Base-by-base conservation (phyloP, 768 basidiomycete species). In the Chalciporus sphaerocephalus region DNA sequence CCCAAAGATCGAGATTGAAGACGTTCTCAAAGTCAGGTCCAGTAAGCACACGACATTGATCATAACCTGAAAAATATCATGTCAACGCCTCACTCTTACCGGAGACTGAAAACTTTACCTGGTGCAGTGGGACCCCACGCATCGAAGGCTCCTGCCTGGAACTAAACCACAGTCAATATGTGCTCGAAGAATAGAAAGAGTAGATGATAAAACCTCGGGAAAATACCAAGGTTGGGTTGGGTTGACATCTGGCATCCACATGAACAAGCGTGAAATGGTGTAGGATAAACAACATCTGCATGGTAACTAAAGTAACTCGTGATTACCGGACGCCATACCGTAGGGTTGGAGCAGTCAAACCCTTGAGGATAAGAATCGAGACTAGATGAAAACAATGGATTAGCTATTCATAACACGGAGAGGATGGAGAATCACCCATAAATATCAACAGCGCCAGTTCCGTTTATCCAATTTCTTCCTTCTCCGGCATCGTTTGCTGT, bases 331-430 rank as follows among this genome's bases (percentile, higher is more conserved):
- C 58, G 74, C 90, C 89, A 92, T 0, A 50, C 58, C 2, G 69
- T 68, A 2, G 89, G 86, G 49, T 85, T 75, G 0, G 86, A 86
- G 59, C 89, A 92, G 55, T 92, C 88, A 54, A 88, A 91, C 0
- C 75, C 70, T 70, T 90, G 86, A 1, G 87, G 86, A 49, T 90
- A 90, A 0, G 78, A 74, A 55, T 89, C 88, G 47, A 82, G 56
- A 13, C 78, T 78, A 2, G 42, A 28, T 47, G 22, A n/a, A 22
- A 32, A 23, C 2, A 38, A 45, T 23, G 38, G 22, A 18, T 50
- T 39, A 47, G 41, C 17, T 1, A 11, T 30, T 33, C 17, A 6
- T 11, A 12, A 8, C 10, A 20, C 18, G 23, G 6, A 34, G 16
- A 24, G 2, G 33, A n/a, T 15, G 9, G 23, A 18, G 11, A 38